Evolutionary conservation across 2,329 filamentous ascomycete genomes (phyloP).

Genomic region (Knoxdaviesia capensis): DNA sequence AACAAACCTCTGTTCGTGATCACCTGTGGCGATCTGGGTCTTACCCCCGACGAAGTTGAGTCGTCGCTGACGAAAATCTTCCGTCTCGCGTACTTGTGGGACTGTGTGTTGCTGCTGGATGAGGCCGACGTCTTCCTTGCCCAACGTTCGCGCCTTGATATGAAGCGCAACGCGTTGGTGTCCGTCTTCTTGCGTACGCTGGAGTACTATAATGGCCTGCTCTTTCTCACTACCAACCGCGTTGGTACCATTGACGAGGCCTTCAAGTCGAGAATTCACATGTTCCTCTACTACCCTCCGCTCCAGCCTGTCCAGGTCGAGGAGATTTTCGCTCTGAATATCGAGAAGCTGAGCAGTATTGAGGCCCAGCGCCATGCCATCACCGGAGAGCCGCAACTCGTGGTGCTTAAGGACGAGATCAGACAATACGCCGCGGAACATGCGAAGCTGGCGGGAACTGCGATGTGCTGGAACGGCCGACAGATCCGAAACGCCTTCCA

Average conservation of each 20-base stretch:
- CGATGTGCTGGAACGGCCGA: conserved; percentile 16
- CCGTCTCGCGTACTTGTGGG: conserved; percentile 18
- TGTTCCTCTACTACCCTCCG: conserved; percentile 21
- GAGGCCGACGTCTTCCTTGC: conserved; percentile 17
- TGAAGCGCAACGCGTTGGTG: conserved; percentile 16
- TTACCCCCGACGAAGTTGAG: conserved; percentile 21
- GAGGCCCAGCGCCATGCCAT: conserved; percentile 14
- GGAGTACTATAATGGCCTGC: conserved; percentile 24
- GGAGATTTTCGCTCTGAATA: conserved; percentile 20
- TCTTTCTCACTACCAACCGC: conserved; percentile 30
- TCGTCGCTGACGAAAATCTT: conserved; percentile 19
- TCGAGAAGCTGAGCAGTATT: conserved; percentile 16
- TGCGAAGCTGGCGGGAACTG: conserved; percentile 10
- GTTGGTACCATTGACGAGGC: conserved; percentile 27
- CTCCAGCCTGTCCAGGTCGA: conserved; percentile 17
- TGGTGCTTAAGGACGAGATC: conserved; percentile 15
- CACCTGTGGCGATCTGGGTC: conserved; percentile 25
- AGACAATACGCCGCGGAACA: conserved; percentile 16
- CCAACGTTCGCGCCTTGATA: conserved; percentile 11
- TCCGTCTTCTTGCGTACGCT: conserved; percentile 24
- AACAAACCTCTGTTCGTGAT: conserved; percentile 25
- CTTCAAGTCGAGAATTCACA: conserved; percentile 25
- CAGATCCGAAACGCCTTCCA: conserved; percentile 18
- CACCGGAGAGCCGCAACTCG: conserved; percentile 14
- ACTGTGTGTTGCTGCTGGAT: conserved; percentile 16